Base-by-base conservation (phyloP, 805 yeast genomes). In the Candida maesae region DNA sequence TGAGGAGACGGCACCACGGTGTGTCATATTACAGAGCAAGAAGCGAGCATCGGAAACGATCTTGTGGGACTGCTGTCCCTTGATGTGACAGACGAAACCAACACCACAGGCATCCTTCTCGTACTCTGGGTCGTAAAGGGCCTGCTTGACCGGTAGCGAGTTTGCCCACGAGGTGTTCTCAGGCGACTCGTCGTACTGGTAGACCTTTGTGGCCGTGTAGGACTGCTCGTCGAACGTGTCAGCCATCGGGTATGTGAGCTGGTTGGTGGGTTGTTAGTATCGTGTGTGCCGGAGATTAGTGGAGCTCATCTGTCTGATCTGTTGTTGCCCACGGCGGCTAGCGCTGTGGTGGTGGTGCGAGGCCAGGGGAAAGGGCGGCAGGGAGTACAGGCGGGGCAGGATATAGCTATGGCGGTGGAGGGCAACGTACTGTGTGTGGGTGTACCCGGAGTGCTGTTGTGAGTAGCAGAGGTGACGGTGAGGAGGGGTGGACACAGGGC, bases 31-130 rank as follows among this genome's bases (percentile, higher is more conserved):
- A 70, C 98, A 90, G 41, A 91, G 78, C 56, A 91, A 70, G 60
- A 77, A 79, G 52, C 79, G 73, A 31, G 96, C 96, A 68, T 93
- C 98, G 31, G 95, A 80, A 45, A 91, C 89, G 54, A 91, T 88
- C 61, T 90, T 89, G 70, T 93, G 99, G 39, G 95, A 82, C 20
- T 80, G 76, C 23, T 72, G 61, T 42, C 97, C 97, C 64, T 89
- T 87, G 68, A 90, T 84, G 69, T 91, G 87, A 63, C 97, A 87
- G 35, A 95, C 87, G 66, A 91, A 91, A 48, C 99, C 99, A 37
- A 93, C 98, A 70, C 99, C 99, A 74, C 99, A 91, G 36, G 97
- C 96, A 60, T 91, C 99, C 58, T 88, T 87, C 64, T 91, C 99
- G 55, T 73, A 78, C 43, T 85, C 93, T 10, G 98, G 99, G 63